Evolutionary conservation across 2,329 filamentous ascomycete species (phyloP), one percentile per base, ranked within the genome.

Genomic region (Talaromyces amestolkiae): DNA sequence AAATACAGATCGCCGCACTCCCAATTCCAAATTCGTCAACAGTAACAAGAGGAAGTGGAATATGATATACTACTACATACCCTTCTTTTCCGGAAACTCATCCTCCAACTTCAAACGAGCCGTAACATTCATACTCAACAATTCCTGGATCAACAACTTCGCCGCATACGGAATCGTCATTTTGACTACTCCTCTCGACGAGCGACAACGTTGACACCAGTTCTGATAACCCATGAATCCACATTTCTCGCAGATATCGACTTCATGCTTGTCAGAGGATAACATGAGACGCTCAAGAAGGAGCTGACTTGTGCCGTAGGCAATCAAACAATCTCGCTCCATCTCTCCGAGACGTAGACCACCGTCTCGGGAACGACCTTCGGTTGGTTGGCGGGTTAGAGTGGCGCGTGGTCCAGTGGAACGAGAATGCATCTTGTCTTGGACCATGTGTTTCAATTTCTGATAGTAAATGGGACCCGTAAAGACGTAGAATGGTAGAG

Each of bases 401-500:
- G 97, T 95, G 31, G 94, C 94, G 13, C 91, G 86, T 0, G 95
- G 96, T 0, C 96, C 96, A 15, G 92, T 89, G 2, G 94, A 89
- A 68, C 95, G 92, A 37, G 92, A 94, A 80, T 99, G 95, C 95
- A 99, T 98, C 82, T 99, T 99, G 77, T 99, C 95, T 78, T 98
- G 93, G 3, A 99, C 95, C 95, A 99, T 99, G 85, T 99, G 95
- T 86, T 99, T 99, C 70, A 99, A 87, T 70, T 97, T 96, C 83
- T 99, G 95, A 83, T 99, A 99, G 83, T 97, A 99, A 79, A 99
- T 99, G 11, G 95, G 95, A 0, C 95, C 95, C 76, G 96, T 97
- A 84, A 98, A 99, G 75, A 99, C 93, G 80, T 98, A 98, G 13
- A 93, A 93, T 69, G 96, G 93, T 6, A 98, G 84, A 0, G 91